Base-by-base conservation (phyloP, 306 rosid species). In the Acacia acuminata region DNA sequence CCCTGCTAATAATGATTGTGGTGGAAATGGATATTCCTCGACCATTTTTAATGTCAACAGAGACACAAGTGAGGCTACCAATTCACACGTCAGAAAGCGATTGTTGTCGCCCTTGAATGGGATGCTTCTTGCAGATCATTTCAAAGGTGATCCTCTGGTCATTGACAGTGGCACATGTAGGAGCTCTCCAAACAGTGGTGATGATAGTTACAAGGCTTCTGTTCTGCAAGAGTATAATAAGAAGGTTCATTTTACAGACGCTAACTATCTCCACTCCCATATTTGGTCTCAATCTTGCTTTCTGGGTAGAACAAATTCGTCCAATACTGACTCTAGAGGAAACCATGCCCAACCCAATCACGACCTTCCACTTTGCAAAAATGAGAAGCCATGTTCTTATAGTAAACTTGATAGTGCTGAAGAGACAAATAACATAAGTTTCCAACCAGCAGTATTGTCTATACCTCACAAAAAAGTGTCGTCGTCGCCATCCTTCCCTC, bases 81-180 rank as follows among this genome's bases (percentile, higher is more conserved):
- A 82, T 48, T 86, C 86, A 30, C 76, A 70, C 5, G 85, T 79
- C 77, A 85, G 83, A 86, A 90, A 90, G 77, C 79, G 83, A 44
- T 72, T 90, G 60, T 84, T 79, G 47, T 90, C 97, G 34, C 92
- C 97, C 79, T 80, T 92, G 88, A 88, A 84, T 76, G 92, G 84
- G 67, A 80, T 85, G 83, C 75, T 85, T 83, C 88, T 74, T 50
- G 81, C 85, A 12, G 91, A 87, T 86, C 90, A 81, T 56, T 88
- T 71, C 60, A 79, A 73, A 53, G 90, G 87, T n/a, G 87, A 86
- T 77, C 70, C 78, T 65, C 74, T 67, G 63, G 86, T 87, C 75
- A 87, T 85, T 81, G 84, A 69, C 34, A 34, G 68, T 53, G 88
- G 85, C 53, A 55, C 83, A 75, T 63, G 65, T 85, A 84, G 76